Evolutionary conservation across 148 eudicot species (phyloP), one percentile per base, ranked within the genome.

Genomic region (Cornus controversa): DNA sequence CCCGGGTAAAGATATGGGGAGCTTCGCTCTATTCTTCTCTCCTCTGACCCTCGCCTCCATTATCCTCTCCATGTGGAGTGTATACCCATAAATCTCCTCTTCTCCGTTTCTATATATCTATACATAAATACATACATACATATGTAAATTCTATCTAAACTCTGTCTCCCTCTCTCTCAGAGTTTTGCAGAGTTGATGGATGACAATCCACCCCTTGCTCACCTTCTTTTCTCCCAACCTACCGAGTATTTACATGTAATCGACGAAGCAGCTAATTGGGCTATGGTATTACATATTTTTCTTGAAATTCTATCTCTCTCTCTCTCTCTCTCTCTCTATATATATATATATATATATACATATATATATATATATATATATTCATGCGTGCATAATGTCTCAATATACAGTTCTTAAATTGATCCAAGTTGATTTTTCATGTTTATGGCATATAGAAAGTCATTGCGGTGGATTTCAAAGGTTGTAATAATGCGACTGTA

Each of bases 11-110:
- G 87, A 82, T n/a, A 62, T 90, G 87, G 92, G 91, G 70, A 78
- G 72, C 24, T 96, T 67, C 76, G 36, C 0, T 84, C 90, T 25
- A 84, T 96, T 78, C 71, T 93, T 72, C 81, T 85, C 47, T 87
- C 94, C 36, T 80, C 92, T 65, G 93, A 96, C 63, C 58, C 87
- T 76, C 95, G 94, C 64, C 92, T 91, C 78, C 97, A 96, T 83
- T 91, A 93, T 83, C 92, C 99, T 80, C 89, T 96, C 70, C 83
- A 80, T 71, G 81, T 96, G 69, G 97, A 91, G n/a, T n/a, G 99
- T 93, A 91, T 40, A 74, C 69, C 31, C n/a, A 36, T 15, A 3
- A 15, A 18, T 0, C 63, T 1, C 10, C 24, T 31, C 36, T 8
- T 11, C 71, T 36, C 50, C n/a, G 6, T 40, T 23, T 58, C n/a